Conservation (phyloP, 495 filamentous ascomycete genomes). For the Penicillium simplicissimum region DNA sequence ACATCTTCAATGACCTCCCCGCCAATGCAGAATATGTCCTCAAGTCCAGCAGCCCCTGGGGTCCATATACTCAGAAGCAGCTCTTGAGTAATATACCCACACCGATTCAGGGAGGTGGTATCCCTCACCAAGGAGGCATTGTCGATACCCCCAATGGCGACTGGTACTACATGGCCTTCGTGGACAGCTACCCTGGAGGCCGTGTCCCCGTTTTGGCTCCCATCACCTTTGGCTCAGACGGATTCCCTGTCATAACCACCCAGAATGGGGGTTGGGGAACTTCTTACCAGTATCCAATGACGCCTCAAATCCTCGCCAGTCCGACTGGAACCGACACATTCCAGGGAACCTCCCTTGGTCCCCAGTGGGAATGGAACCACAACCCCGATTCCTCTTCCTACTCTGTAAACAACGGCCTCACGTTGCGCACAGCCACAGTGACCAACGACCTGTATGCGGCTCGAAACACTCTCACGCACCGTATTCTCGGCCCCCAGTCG, state of each 20-base stretch:
- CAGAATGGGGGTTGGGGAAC: constrained; percentile 45
- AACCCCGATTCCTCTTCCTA: constrained; percentile 50
- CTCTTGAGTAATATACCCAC: constrained; percentile 29
- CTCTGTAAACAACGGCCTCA: constrained; percentile 34
- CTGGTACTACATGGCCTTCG: constrained; percentile 62
- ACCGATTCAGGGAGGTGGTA: constrained; percentile 47
- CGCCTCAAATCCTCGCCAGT: not conserved
- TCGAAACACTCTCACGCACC: constrained; percentile 57
- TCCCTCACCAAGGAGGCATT: constrained; percentile 57
- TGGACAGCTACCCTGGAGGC: constrained; percentile 54
- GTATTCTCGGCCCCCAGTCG: constrained; percentile 49
- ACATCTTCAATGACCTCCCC: constrained; percentile 52
- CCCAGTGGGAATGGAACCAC: constrained; percentile 64
- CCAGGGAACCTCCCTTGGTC: constrained; percentile 32
- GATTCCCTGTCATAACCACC: constrained; percentile 45
- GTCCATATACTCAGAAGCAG: constrained; percentile 47
- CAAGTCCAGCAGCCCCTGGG: constrained; percentile 46
- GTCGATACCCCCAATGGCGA: constrained; percentile 51
- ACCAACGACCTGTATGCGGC: constrained; percentile 55
- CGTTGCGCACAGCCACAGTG: constrained; percentile 50
- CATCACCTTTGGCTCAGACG: constrained; percentile 49
- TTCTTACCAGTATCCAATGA: constrained; percentile 41
- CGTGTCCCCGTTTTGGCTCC: constrained; percentile 60
- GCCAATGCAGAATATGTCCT: constrained; percentile 49
- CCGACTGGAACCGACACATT: constrained; percentile 46